These are phyloP conservation scores for Smithsoniella earleae DNA, from an alignment of 163 green algal genomes.

Conservation along the genomic window DNA sequence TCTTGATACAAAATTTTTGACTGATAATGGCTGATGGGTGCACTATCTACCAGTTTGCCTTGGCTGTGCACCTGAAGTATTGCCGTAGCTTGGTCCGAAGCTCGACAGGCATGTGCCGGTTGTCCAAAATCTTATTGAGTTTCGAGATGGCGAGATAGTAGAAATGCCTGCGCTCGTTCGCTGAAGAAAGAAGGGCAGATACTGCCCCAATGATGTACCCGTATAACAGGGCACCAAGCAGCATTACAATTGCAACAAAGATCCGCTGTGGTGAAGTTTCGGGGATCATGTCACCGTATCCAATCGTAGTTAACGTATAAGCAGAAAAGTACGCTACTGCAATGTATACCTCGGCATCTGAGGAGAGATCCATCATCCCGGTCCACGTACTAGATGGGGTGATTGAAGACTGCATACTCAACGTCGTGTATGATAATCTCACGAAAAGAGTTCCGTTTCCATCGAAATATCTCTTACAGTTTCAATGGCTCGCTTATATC, in stretches of 20 bases:
- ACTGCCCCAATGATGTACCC: conserved; percentile 23
- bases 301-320: conserved; percentile 20
- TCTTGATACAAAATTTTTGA: no score
- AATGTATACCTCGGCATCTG: neutral
- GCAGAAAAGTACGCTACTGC: conserved; percentile 5
- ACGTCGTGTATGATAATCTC: no score
- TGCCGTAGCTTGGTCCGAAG: neutral
- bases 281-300: conserved; percentile 4
- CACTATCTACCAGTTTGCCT: no score
- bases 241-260: conserved; percentile 2
- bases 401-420: no score
- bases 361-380: neutral
- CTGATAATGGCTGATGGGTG: no score
- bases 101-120: neutral
- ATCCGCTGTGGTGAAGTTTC: neutral
- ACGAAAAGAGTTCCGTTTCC: no score
- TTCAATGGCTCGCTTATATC: no score
- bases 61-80: conserved; percentile 21
- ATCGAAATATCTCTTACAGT: no score
- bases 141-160: conserved; percentile 1
- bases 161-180: conserved; percentile 10
- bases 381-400: neutral
- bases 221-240: conserved; percentile 10
- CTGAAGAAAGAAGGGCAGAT: neutral
- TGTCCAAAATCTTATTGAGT: neutral